A percentile compares a stretch with the other conserved stretches of the same genome.
Evolutionary conservation across 768 basidiomycete genomes (phyloP).

Genomic region (Termitomyces sp.): DNA sequence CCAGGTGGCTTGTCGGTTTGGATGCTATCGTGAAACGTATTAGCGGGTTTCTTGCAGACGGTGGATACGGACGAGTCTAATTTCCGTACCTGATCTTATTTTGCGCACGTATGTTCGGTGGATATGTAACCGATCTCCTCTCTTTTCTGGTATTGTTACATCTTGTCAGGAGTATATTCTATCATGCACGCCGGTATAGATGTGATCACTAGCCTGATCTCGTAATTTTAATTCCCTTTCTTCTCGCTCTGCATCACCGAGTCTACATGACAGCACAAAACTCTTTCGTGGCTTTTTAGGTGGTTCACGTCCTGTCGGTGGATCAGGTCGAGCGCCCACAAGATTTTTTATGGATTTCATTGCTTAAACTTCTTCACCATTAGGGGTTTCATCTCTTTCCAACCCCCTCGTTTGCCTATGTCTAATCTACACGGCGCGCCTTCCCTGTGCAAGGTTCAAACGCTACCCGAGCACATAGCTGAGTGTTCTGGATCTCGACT

Average conservation of each 20-base stretch:
- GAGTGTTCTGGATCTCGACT: too few species aligned
- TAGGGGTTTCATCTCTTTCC: not conserved
- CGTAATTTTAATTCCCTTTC: not conserved
- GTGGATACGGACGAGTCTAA: slow-evolving; percentile 46
- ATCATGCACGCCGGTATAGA: not conserved
- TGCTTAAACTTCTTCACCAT: not conserved
- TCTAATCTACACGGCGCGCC: too few species aligned
- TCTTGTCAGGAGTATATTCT: not conserved
- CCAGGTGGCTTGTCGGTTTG: slow-evolving; percentile 56
- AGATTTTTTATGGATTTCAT: not conserved
- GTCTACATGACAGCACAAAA: not conserved
- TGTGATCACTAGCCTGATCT: not conserved
- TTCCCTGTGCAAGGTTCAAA: too few species aligned
- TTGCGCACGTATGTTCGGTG: not conserved
- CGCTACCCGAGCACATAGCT: too few species aligned
- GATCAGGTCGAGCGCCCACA: too few species aligned
- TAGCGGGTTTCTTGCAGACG: slow-evolving; percentile 45
- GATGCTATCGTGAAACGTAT: slow-evolving; percentile 46
- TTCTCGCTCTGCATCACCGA: not conserved
- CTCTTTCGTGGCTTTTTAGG: not conserved
- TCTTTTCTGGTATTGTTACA: not conserved
- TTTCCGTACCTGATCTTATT: not conserved
- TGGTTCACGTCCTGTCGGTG: not conserved
- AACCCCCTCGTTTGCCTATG: not conserved
- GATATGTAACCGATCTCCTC: too few species aligned